phyloP scores from a whole-genome alignment of 106 monocot species.

The Amphibolis antarctica region DNA sequence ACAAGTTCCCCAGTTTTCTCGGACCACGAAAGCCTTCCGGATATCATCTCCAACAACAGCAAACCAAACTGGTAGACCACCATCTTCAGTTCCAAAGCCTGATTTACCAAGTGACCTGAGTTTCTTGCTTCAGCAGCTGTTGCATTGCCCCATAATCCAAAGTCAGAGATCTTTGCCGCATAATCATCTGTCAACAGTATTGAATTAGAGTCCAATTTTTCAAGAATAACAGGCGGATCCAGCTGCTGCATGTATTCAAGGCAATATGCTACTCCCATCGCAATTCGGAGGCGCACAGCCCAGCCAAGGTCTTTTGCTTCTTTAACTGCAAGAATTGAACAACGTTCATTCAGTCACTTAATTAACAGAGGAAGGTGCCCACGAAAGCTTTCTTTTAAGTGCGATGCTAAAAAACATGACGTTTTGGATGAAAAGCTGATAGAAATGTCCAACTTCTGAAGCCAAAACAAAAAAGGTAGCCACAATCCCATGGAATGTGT shows the following conservation, averaged over 20 bases:
- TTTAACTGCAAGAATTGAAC: no score
- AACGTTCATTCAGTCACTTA: no score
- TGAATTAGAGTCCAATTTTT: constrained; percentile 8
- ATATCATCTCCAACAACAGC: constrained; percentile 62
- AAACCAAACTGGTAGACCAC: constrained; percentile 63
- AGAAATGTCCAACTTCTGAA: no score
- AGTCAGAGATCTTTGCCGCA: constrained; percentile 63
- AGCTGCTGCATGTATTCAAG: constrained; percentile 20
- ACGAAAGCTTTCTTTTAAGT: no score
- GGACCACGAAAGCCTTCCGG: constrained; percentile 56
- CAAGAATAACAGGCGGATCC: constrained; percentile 9
- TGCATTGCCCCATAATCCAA: constrained; percentile 33
- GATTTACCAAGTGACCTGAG: no score
- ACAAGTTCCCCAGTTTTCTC: constrained; percentile 55
- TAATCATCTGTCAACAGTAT: constrained; percentile 27
- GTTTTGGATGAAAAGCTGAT: no score
- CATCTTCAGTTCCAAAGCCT: constrained; percentile 13
- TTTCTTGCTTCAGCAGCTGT: neutral
- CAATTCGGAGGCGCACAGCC: constrained; percentile 15
- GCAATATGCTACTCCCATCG: constrained; percentile 25
- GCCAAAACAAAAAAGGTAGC: neutral
- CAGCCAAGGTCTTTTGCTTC: constrained; percentile 18
- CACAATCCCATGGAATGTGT: neutral
- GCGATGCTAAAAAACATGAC: no score
- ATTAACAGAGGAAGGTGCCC: no score